Base-by-base conservation (phyloP, 352 stramenopile species). In the Phytophthora hybrid region DNA sequence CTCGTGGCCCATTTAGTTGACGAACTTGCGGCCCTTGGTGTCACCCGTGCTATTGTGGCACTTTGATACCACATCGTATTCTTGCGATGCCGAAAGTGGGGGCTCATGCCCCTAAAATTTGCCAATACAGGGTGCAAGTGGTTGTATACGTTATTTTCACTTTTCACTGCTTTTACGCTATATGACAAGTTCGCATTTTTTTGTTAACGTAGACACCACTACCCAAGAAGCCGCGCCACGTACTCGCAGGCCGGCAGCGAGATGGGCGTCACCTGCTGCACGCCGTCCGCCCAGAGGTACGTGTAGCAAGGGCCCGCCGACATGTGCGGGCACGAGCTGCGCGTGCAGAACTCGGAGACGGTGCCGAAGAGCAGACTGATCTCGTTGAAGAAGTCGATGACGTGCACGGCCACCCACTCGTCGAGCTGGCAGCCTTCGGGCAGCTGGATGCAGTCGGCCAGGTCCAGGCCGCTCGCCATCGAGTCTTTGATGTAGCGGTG, bases 351-450 rank as follows among this genome's bases (percentile, higher is more conserved):
- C 80, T 97, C 91, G 11, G 87, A 91, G 32, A 97, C 88, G 26
- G 95, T 97, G 39, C 91, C 92, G 71, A 94, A 98, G 9, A 98
- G 78, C 63, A 98, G 73, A 23, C 84, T 97, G 55, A 98, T 84
- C 71, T 98, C 94, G 70, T 98, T 98, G 84, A 96, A 98, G 59
- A 98, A 98, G 79, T 98, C 94, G 32, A 98, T 79, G 16, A 85
- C 83, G 71, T 94, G 88, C 7, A 94, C 85, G 2, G 84, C 79
- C 57, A 94, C 76, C 88, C 88, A 94, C 56, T 94, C 85, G 26
- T 90, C 74, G 18, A 86, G 76, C 39, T 80, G 62, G 57, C 81
- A 93, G 0, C 85, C 86, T 2, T 93, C 84, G 1, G 85, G 88
- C 14, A 94, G 73, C 26, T 85, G 83, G 32, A 94, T 85, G 39